Conservation (phyloP, 2,329 filamentous ascomycete genomes). For the Dendrostoma leiphaemia region DNA sequence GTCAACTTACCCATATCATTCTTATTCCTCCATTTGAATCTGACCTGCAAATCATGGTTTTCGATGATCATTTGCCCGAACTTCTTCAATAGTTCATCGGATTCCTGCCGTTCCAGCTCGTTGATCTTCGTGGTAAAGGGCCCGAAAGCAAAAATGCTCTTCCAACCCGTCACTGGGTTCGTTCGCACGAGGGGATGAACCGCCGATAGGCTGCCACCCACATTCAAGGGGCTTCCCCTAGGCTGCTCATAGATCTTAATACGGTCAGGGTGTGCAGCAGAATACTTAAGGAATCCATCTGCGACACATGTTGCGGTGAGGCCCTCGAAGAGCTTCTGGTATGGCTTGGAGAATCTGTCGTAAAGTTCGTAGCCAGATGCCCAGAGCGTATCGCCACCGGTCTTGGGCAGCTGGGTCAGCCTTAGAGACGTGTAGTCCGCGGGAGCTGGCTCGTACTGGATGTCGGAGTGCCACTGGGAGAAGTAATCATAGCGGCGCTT, state of each 20-base stretch:
- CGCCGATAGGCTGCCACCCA: constrained; percentile 45
- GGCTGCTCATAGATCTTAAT: constrained; percentile 41
- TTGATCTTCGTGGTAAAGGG: constrained; percentile 51
- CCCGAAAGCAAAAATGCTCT: constrained; percentile 51
- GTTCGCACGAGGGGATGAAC: constrained; percentile 55
- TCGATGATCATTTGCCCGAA: constrained; percentile 41
- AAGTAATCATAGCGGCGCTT: not conserved
- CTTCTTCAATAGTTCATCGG: constrained; percentile 45
- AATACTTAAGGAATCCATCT: too few relatives aligned
- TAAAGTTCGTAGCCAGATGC: constrained; percentile 67
- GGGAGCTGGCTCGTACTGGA: constrained; percentile 63
- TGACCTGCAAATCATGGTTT: constrained; percentile 52
- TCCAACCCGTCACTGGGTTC: constrained; percentile 59
- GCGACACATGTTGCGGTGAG: too few relatives aligned
- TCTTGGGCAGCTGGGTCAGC: constrained; percentile 51
- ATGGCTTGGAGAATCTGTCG: constrained; percentile 57
- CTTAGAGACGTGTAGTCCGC: constrained; percentile 61
- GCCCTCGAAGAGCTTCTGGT: constrained; percentile 56
- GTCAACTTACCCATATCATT: constrained; percentile 51
- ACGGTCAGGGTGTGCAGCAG: too few relatives aligned
- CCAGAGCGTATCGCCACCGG: constrained; percentile 59
- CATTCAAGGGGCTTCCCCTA: constrained; percentile 50
- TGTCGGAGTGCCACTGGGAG: constrained; percentile 58
- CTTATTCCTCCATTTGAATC: constrained; percentile 40
- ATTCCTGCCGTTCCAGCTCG: constrained; percentile 44